Base-by-base conservation (phyloP, 805 yeast species). In the Kodamaea laetipori region DNA sequence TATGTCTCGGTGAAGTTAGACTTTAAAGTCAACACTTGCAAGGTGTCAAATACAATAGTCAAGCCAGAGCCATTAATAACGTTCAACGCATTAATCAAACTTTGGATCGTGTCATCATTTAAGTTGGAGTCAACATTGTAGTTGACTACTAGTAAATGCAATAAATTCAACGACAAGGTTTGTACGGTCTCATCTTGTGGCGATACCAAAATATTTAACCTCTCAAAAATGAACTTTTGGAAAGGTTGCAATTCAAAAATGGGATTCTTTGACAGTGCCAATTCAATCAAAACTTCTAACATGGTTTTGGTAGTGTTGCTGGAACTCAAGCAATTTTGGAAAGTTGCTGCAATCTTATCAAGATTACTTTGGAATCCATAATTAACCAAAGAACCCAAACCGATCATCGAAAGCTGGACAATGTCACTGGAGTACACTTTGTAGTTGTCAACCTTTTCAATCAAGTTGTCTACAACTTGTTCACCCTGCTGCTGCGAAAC, bases 391-490 rank as follows among this genome's bases (percentile, higher is more conserved):
- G 34, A 30, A 4, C 66, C 55, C 24, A 64, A 47, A 4, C 61
- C 52, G 1, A 48, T 43, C 16, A 66, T 51, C 10, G 64, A 52
- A 11, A 53, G 47, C 38, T 60, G 63, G 36, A 64, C 50, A 18
- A 66, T 48, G 15, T 64, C 70, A 39, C 63, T 53, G 2, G 70
- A 54, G 40, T 59, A 62, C 13, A 51, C 48, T 28, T 58, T 60
- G 30, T n/a, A 26, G 19, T 57, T 52, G 9, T 49, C 44, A 18
- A 55, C 48, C 35, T 55, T 61, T 13, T 25, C 40, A 15, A 51
- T 17, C 21, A 45, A 39, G 24, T 43, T 33, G 11, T 37, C 21
- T 8, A 16, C 19, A 15, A 30, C 34, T 30, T 8, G 19, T 10
- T 34, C 37, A 34, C 37, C 34, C 11, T 30, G 34, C 15, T 30